Percentiles rank a stretch among this genome's conserved stretches.
These are phyloP conservation scores for Firmiana major DNA, from an alignment of 345 rosid species.

Conservation along the genomic window DNA sequence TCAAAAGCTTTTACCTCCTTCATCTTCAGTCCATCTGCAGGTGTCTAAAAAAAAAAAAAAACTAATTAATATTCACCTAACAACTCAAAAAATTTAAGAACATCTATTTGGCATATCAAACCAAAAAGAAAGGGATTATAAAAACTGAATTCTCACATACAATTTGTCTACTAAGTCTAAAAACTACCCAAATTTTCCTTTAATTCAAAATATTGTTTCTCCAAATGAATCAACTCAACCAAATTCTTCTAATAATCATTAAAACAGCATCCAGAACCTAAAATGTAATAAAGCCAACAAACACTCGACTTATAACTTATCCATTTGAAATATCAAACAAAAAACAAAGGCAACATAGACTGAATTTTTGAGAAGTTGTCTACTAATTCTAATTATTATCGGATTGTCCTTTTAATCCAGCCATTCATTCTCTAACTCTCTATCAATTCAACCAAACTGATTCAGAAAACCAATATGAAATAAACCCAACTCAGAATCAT, in stretches of 20 bases:
- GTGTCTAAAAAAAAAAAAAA: conserved; percentile 37
- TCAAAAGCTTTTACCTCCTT: conserved; percentile 50
- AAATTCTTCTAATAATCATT: background rate
- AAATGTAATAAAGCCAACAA: background rate
- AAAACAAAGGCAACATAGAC: background rate
- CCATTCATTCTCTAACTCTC: background rate
- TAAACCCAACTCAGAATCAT: background rate
- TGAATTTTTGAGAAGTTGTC: background rate
- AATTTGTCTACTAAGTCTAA: background rate
- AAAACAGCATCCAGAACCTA: background rate
- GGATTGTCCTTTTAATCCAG: background rate
- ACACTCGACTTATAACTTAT: background rate
- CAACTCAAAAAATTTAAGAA: background rate
- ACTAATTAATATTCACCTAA: background rate
- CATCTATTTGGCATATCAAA: background rate
- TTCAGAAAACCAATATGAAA: background rate
- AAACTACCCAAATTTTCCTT: background rate
- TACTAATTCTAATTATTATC: background rate
- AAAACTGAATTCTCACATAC: background rate
- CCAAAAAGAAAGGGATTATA: background rate
- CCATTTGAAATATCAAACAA: background rate
- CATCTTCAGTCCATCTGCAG: conserved; percentile 57
- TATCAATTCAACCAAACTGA: background rate
- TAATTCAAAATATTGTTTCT: background rate
- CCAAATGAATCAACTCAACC: background rate